Evolutionary conservation across 2,329 filamentous ascomycete species (phyloP), one percentile per base, ranked within the genome.

Genomic region (Penicillium capsulatum): DNA sequence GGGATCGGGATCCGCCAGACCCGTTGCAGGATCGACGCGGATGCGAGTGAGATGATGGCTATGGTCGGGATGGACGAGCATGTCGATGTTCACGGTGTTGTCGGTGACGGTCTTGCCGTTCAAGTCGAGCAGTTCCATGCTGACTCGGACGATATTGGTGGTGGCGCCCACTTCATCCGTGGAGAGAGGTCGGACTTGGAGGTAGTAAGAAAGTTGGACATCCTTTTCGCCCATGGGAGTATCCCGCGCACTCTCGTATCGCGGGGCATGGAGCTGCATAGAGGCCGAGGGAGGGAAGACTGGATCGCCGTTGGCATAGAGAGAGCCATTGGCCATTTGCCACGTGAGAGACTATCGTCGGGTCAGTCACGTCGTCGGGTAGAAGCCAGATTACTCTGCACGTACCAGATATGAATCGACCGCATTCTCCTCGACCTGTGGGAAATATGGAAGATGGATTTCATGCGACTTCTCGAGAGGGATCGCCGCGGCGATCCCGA

Each of bases 281-380:
- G 55, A 50, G 5, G 42, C 29, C 3, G 55, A 34, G 2, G 59
- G 44, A 1, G 60, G 60, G 42, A 62, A 63, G 34, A 63, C 40
- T 15, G 44, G 34, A 13, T 60, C 41, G 9, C 53, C 27, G 42
- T 63, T 63, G 42, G 57, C 59, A 20, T 49, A 52, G 3, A 63
- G 51, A 5, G 39, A 49, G 29, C 48, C 54, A 40, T 63, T 50
- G 17, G 51, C 26, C 4, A 59, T 50, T n/a, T 56, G 45, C 38
- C 60, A 57, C 31, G 51, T 47, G 5, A 63, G 29, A 2, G 56
- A 51, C 60, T 63, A 8, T 7, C 11, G 10, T 28, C 3, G 24
- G 15, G 9, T 28, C 17, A 4, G 11, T 8, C 27, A 20, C 7
- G n/a, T n/a, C n/a, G n/a, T n/a, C n/a, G n/a, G n/a, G n/a, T n/a